Conservation (phyloP, 2,329 filamentous ascomycete genomes). For the Aspergillus pseudoglaucus region DNA sequence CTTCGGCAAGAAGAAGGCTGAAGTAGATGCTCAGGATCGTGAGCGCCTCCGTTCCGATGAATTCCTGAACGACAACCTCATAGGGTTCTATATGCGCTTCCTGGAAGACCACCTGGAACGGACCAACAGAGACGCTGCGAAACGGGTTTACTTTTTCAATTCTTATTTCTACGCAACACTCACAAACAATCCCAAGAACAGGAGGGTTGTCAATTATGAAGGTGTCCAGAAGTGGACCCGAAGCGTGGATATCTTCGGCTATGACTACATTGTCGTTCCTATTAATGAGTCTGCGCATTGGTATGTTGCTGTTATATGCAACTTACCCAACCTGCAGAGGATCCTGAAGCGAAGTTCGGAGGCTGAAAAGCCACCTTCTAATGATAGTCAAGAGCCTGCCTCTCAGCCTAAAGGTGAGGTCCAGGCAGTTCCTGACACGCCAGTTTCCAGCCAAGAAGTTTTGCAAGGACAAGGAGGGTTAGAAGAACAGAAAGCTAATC, state of each 20-base stretch:
- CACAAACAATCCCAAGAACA: slow-evolving; percentile 51
- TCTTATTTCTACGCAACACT: slow-evolving; percentile 84
- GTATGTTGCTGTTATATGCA: slow-evolving; percentile 94
- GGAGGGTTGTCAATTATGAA: slow-evolving; percentile 66
- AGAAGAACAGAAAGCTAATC: background rate
- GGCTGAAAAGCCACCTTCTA: slow-evolving; percentile 2
- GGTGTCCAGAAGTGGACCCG: slow-evolving; percentile 83
- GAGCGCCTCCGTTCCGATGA: slow-evolving; percentile 72
- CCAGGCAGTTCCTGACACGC: slow-evolving; percentile 24
- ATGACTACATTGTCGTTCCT: slow-evolving; percentile 85
- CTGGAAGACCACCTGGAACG: slow-evolving; percentile 57
- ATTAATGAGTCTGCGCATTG: slow-evolving; percentile 85
- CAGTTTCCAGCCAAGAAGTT: slow-evolving; percentile 8
- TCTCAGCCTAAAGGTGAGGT: slow-evolving; percentile 13
- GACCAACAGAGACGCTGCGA: slow-evolving; percentile 49
- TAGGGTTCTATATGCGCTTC: slow-evolving; percentile 78
- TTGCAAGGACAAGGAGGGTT: background rate
- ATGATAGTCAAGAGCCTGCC: slow-evolving; percentile 7
- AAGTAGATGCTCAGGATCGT: slow-evolving; percentile 46
- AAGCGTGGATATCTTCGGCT: slow-evolving; percentile 73
- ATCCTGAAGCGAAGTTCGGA: slow-evolving; percentile 5
- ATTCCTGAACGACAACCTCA: slow-evolving; percentile 86
- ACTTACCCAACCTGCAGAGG: slow-evolving; percentile 59
- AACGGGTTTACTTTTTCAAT: slow-evolving; percentile 80
- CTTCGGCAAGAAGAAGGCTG: slow-evolving; percentile 41